Percentiles rank a stretch among this genome's conserved stretches.
phyloP scores from a whole-genome alignment of 2,329 filamentous ascomycete genomes.

The Colletotrichum nymphaeae region DNA sequence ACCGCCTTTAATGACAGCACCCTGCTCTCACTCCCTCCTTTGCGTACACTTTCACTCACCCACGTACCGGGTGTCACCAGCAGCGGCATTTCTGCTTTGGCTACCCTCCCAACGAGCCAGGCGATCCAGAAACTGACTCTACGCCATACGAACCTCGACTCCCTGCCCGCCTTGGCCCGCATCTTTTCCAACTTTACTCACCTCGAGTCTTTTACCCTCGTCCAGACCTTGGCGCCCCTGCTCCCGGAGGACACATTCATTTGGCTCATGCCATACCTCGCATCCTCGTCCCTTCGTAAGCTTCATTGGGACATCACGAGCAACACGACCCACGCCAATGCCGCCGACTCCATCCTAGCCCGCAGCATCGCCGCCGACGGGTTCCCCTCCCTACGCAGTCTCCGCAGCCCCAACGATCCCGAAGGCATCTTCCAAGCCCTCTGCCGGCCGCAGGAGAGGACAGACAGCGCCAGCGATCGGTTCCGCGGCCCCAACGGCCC shows the following conservation, averaged over 20 bases:
- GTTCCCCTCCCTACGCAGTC: slow-evolving; percentile 69
- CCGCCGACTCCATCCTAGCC: slow-evolving; percentile 72
- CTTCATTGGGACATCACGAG: slow-evolving; percentile 75
- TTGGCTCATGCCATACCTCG: slow-evolving; percentile 74
- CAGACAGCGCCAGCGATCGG: slow-evolving; percentile 63
- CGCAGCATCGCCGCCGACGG: slow-evolving; percentile 69
- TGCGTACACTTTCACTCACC: slow-evolving; percentile 66
- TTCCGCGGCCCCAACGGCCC: slow-evolving; percentile 46
- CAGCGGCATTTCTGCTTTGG: slow-evolving; percentile 67
- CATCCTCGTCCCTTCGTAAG: slow-evolving; percentile 61
- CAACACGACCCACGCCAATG: slow-evolving; percentile 54
- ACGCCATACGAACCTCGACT: slow-evolving; percentile 66
- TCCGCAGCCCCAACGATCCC: slow-evolving; percentile 76
- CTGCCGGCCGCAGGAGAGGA: slow-evolving; percentile 70
- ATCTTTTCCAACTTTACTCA: slow-evolving; percentile 65
- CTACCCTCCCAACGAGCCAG: slow-evolving; percentile 59
- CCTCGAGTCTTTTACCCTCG: slow-evolving; percentile 63
- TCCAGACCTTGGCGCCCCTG: slow-evolving; percentile 65
- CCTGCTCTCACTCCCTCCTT: slow-evolving; percentile 64
- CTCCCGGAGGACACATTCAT: slow-evolving; percentile 67
- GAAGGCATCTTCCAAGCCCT: slow-evolving; percentile 76
- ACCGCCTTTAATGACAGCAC: slow-evolving; percentile 68
- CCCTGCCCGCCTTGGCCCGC: slow-evolving; percentile 68
- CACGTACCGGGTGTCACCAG: slow-evolving; percentile 67
- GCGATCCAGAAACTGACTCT: slow-evolving; percentile 63